Evolutionary conservation across 345 rosid species (phyloP).

Genomic region (Gossypium raimondii): DNA sequence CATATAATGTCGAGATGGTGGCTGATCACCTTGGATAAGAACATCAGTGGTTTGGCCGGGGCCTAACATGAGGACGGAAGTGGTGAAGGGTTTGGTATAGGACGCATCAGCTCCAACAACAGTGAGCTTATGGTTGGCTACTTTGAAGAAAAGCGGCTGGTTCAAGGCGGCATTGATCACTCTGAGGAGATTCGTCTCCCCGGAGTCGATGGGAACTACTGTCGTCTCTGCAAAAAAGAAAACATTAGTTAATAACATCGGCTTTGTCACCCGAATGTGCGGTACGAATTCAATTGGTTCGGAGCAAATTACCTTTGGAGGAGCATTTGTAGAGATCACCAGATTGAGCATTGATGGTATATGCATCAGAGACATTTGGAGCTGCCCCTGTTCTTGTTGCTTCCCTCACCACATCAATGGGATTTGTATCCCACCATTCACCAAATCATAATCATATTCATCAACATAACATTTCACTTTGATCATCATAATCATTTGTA

Average conservation of each 20-base stretch:
- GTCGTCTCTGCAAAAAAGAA: conserved; percentile 48
- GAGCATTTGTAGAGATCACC: conserved; percentile 92
- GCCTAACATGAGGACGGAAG: conserved; percentile 75
- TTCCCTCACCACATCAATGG: conserved; percentile 68
- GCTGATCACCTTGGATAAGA: conserved; percentile 60
- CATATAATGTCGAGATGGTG: conserved; percentile 64
- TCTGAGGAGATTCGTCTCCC: conserved; percentile 77
- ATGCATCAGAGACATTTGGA: conserved; percentile 76
- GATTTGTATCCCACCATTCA: conserved; percentile 95
- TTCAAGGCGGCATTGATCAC: conserved; percentile 81
- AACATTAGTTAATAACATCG: too few relatives aligned
- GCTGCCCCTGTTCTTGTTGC: conserved; percentile 68
- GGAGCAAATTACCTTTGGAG: conserved; percentile 41
- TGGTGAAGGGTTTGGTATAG: conserved; percentile 70
- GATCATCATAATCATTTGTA: background rate
- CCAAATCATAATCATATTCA: conserved; percentile 33
- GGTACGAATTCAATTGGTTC: too few relatives aligned
- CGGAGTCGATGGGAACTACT: conserved; percentile 54
- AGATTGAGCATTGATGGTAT: conserved; percentile 86
- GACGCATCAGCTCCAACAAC: conserved; percentile 93
- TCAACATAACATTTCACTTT: background rate
- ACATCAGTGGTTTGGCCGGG: conserved; percentile 97
- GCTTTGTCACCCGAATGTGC: too few relatives aligned
- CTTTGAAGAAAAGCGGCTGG: conserved; percentile 72
- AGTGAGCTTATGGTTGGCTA: conserved; percentile 75